A percentile compares a stretch with the other conserved stretches of the same genome.
Evolutionary conservation across 106 monocot species (phyloP).

Genomic region (Acorus calamus): DNA sequence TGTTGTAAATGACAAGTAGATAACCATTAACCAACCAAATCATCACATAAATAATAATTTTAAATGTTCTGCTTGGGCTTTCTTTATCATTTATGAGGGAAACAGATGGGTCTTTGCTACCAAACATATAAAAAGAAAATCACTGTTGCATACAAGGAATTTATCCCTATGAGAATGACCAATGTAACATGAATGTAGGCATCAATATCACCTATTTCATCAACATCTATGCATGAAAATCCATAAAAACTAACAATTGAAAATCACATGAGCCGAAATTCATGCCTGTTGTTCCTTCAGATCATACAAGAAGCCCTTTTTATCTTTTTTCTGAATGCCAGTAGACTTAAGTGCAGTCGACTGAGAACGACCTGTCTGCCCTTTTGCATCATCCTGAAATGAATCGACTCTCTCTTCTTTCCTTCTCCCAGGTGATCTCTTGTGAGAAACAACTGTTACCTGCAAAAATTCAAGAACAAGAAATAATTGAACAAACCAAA

Average conservation of each 20-base stretch:
- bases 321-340: constrained; percentile 48
- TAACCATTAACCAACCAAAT: too few species aligned
- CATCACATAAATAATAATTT: too few species aligned
- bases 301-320: constrained; percentile 34
- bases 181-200: background rate
- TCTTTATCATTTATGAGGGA: background rate
- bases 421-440: constrained; percentile 19
- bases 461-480: constrained; percentile 4
- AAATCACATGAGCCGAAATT: background rate
- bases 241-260: background rate
- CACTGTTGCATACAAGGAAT: background rate
- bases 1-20: too few species aligned
- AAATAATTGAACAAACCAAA: background rate
- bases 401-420: constrained; percentile 12
- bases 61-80: too few species aligned
- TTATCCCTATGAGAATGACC: background rate
- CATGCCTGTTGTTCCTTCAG: constrained; percentile 46
- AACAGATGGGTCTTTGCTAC: background rate
- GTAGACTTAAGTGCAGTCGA: constrained; percentile 35
- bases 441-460: constrained; percentile 29
- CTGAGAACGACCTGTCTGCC: constrained; percentile 9
- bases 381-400: constrained; percentile 11
- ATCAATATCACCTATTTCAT: background rate
- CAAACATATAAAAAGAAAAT: background rate
- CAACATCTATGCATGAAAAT: background rate